Conservation (phyloP, 2,329 filamentous ascomycete species). For the Fusarium pseudocircinatum region DNA sequence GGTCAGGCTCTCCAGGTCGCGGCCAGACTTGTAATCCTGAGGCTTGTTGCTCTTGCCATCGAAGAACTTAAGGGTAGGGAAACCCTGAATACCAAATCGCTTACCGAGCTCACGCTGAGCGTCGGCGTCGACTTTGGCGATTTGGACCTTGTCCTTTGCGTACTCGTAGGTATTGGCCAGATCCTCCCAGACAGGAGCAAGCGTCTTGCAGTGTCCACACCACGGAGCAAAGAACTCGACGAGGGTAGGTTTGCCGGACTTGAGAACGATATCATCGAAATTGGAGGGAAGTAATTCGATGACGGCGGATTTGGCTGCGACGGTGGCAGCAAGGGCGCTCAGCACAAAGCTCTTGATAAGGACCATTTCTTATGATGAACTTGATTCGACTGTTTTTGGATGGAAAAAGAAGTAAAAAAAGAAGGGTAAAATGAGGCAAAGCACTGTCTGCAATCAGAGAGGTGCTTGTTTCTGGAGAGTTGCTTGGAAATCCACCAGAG, state of each 20-base stretch:
- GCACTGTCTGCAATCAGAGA: constrained; percentile 17
- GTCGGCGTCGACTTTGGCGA: constrained; percentile 97
- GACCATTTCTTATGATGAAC: constrained; percentile 57
- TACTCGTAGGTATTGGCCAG: constrained; percentile 79
- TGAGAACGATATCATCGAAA: constrained; percentile 89
- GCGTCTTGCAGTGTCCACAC: constrained; percentile 99
- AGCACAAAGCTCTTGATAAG: constrained; percentile 69
- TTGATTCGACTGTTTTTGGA: neutral
- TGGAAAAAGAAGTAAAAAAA: neutral
- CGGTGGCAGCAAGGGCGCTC: constrained; percentile 63
- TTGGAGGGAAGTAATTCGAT: constrained; percentile 89
- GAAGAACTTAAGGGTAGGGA: constrained; percentile 97
- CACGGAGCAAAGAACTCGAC: constrained; percentile 99
- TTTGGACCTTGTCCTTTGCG: constrained; percentile 77
- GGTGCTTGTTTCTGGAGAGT: constrained; percentile 17
- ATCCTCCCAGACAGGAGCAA: constrained; percentile 95
- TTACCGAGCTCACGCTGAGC: constrained; percentile 85
- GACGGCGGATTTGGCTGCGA: constrained; percentile 80
- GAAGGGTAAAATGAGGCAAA: constrained; percentile 2
- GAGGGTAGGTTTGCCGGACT: constrained; percentile 93
- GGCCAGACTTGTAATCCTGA: constrained; percentile 83
- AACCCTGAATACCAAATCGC: constrained; percentile 89
- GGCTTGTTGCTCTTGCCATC: constrained; percentile 92
- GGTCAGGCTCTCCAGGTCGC: constrained; percentile 86
- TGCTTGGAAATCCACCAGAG: constrained; percentile 44